Base-by-base conservation (phyloP, 345 rosid genomes). In the Populus tremula region DNA sequence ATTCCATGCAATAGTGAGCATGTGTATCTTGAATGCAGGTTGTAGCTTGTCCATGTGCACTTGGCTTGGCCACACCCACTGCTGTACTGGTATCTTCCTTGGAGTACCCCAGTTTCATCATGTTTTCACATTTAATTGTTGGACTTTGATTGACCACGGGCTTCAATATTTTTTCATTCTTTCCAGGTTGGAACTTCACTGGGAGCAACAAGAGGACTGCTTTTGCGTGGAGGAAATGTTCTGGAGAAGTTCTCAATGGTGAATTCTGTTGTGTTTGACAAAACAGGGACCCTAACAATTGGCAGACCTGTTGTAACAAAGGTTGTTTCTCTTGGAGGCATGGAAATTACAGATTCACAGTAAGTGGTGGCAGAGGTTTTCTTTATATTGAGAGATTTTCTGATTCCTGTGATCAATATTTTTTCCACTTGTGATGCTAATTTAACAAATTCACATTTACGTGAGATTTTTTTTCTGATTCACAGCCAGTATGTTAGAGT, bases 11-110 rank as follows among this genome's bases (percentile, higher is more conserved):
- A 12, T 67, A 33, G 17, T 76, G 71, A 87, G 25, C 71, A 73
- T 70, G 41, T 63, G 3, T 82, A 29, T 76, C 50, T 39, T 81
- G 78, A 79, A 71, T 77, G 53, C 88, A 95, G 99, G 99, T 95
- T 84, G 86, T 93, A 86, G 98, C 99, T 81, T 95, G 99, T 90
- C 99, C 99, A 66, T 92, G 99, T 84, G 99, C 99, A 76, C 97
- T 95, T 73, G 99, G 99, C 81, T 87, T 95, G 83, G 98, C 99
- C 78, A 93, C 99, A 50, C 99, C 99, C 70, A 95, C 99, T 50
- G 99, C 99, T 68, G 94, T 95, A 89, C 91, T 95, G 90, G 97
- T 92, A 89, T 74, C 54, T 27, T 79, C 77, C 82, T 75, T 77
- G 36, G 59, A 54, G 69, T 62, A n/a, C 71, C 8, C 2, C 59